Evolutionary conservation across 108 stramenopile genomes (phyloP).

Genomic region (Epipyxis sp.): DNA sequence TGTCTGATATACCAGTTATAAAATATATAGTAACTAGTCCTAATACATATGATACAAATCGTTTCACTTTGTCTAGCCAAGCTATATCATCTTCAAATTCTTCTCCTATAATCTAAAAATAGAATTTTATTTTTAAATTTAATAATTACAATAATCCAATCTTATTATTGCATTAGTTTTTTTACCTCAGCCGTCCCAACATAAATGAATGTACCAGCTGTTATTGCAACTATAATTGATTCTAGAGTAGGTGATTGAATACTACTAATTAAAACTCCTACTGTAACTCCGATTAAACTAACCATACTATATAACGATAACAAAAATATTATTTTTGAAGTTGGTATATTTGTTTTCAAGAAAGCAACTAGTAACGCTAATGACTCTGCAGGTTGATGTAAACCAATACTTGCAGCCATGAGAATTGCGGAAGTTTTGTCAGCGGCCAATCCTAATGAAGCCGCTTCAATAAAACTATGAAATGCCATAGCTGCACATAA

Average conservation of each 20-base stretch:
- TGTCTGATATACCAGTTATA: neutral
- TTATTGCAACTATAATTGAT: slow-evolving; percentile 85
- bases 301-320: slow-evolving; percentile 78
- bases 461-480: slow-evolving; percentile 91
- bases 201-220: slow-evolving; percentile 97
- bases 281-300: slow-evolving; percentile 73
- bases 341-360: slow-evolving; percentile 85
- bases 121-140: neutral
- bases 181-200: slow-evolving; percentile 96
- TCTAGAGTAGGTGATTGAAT: slow-evolving; percentile 38
- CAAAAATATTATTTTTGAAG: slow-evolving; percentile 68
- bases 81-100: slow-evolving; percentile 26
- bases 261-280: slow-evolving; percentile 79
- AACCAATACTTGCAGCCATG: slow-evolving; percentile 57
- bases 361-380: slow-evolving; percentile 93
- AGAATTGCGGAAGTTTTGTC: slow-evolving; percentile 74
- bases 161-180: no score
- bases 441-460: slow-evolving; percentile 79
- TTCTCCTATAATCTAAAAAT: slow-evolving; percentile 7
- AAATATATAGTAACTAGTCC: slow-evolving; percentile 1
- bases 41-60: neutral
- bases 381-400: slow-evolving; percentile 83
- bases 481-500: slow-evolving; percentile 86
- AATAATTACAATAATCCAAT: slow-evolving; percentile 44
- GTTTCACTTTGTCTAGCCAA: neutral